These are phyloP conservation scores for Phaeomoniella chlamydospora DNA, from an alignment of 2,329 filamentous ascomycete genomes.

Conservation along the genomic window DNA sequence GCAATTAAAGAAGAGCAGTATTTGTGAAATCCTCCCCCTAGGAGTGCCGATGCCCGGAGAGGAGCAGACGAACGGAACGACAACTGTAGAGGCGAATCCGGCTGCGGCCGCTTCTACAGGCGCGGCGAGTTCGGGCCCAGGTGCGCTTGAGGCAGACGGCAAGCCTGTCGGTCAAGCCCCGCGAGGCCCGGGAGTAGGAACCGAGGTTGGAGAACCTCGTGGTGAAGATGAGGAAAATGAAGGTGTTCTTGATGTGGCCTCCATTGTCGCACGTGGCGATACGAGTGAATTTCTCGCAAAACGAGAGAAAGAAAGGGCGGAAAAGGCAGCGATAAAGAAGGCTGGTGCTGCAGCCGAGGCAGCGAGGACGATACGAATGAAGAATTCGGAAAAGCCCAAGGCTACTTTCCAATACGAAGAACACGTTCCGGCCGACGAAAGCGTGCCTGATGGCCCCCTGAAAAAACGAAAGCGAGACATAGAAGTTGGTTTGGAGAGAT, in stretches of 20 bases:
- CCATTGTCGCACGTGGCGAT: constrained; percentile 48
- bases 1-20: constrained; percentile 47
- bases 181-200: constrained; percentile 38
- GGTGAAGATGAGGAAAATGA: constrained; percentile 38
- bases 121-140: constrained; percentile 29
- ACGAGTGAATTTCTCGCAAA: constrained; percentile 48
- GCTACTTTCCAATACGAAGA: constrained; percentile 49
- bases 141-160: constrained; percentile 19
- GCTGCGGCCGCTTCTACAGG: constrained; percentile 43
- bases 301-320: constrained; percentile 48
- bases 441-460: constrained; percentile 33
- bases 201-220: constrained; percentile 35
- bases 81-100: constrained; percentile 32
- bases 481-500: constrained; percentile 48
- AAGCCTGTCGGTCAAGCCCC: constrained; percentile 28
- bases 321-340: constrained; percentile 39
- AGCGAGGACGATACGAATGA: constrained; percentile 35
- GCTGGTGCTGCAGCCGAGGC: constrained; percentile 27
- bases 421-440: constrained; percentile 36
- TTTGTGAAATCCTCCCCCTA: constrained; percentile 45
- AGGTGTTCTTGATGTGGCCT: constrained; percentile 49
- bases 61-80: constrained; percentile 17
- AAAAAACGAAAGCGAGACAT: constrained; percentile 37
- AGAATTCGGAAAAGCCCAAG: constrained; percentile 44
- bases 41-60: constrained; percentile 38